These are phyloP conservation scores for Nigrospora sphaerica DNA, from an alignment of 2,329 filamentous ascomycete genomes.

Conservation along the genomic window DNA sequence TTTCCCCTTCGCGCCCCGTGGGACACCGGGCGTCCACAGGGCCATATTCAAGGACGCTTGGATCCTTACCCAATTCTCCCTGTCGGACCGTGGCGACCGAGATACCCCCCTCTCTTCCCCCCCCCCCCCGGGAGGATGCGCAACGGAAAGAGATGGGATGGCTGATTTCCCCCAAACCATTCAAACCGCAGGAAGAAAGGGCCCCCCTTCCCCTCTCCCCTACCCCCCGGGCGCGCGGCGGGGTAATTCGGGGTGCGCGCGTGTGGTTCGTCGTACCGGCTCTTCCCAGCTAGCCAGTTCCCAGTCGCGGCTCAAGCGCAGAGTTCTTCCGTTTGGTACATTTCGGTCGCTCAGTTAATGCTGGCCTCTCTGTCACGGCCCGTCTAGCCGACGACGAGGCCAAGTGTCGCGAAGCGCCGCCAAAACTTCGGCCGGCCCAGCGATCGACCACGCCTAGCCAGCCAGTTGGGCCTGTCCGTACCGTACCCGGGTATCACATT, in stretches of 20 bases:
- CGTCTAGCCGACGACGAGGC: conserved; percentile 23
- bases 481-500: too few relatives aligned
- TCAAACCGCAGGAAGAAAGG: too few relatives aligned
- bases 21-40: too few relatives aligned
- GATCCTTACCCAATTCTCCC: conserved; percentile 30
- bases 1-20: too few relatives aligned
- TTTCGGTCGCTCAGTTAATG: neutral
- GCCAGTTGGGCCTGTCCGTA: too few relatives aligned
- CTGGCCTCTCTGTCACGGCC: conserved; percentile 16
- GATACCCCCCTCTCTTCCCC: conserved; percentile 6
- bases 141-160: too few relatives aligned
- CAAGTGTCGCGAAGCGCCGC: conserved; percentile 3
- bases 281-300: neutral
- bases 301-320: too few relatives aligned
- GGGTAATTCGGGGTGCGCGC: conserved; percentile 22
- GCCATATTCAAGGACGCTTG: conserved; percentile 3
- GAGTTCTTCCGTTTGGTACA: too few relatives aligned
- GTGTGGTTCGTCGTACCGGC: conserved; percentile 1
- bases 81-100: conserved; percentile 48
- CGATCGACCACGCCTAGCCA: too few relatives aligned
- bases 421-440: conserved; percentile 6
- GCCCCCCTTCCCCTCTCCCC: too few relatives aligned
- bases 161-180: too few relatives aligned
- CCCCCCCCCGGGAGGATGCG: too few relatives aligned
- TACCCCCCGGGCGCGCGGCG: conserved; percentile 12